A percentile compares a stretch with the other conserved stretches of the same genome.
phyloP scores from a whole-genome alignment of 257 asterid genomes.

The Gardenia jasminoides region DNA sequence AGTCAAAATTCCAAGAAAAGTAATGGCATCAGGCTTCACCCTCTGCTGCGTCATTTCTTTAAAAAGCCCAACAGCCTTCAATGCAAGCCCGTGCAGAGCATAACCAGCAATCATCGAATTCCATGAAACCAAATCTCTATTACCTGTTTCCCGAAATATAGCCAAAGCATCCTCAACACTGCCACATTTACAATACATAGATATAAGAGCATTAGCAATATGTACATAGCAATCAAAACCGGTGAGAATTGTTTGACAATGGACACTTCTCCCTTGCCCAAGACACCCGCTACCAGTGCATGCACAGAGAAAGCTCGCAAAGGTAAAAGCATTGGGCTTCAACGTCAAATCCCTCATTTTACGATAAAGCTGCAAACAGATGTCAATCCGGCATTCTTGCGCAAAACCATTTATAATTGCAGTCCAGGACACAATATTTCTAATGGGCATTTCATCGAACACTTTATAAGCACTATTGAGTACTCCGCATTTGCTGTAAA shows the following conservation, averaged over 20 bases:
- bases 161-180: conserved; percentile 24
- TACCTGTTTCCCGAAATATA: conserved; percentile 20
- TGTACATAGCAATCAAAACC: conserved; percentile 26
- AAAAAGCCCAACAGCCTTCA: conserved; percentile 32
- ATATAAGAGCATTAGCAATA: conserved; percentile 30
- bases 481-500: conserved; percentile 24
- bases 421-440: conserved; percentile 40
- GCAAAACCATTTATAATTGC: conserved; percentile 35
- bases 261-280: conserved; percentile 34
- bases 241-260: conserved; percentile 26
- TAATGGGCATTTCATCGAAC: conserved; percentile 39
- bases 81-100: conserved; percentile 34
- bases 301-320: conserved; percentile 27
- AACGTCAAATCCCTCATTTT: conserved; percentile 22
- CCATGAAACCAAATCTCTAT: conserved; percentile 44
- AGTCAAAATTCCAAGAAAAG: conserved; percentile 36
- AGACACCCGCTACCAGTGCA: conserved; percentile 36
- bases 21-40: conserved; percentile 35
- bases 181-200: conserved; percentile 43
- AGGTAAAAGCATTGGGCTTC: conserved; percentile 30
- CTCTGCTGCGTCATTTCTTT: conserved; percentile 29
- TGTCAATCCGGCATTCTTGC: conserved; percentile 24
- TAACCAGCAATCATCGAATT: conserved; percentile 40
- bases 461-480: conserved; percentile 17
- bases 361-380: conserved; percentile 26